phyloP scores from a whole-genome alignment of 2,329 filamentous ascomycete genomes.

The Ceratocystis cacaofunesta region DNA sequence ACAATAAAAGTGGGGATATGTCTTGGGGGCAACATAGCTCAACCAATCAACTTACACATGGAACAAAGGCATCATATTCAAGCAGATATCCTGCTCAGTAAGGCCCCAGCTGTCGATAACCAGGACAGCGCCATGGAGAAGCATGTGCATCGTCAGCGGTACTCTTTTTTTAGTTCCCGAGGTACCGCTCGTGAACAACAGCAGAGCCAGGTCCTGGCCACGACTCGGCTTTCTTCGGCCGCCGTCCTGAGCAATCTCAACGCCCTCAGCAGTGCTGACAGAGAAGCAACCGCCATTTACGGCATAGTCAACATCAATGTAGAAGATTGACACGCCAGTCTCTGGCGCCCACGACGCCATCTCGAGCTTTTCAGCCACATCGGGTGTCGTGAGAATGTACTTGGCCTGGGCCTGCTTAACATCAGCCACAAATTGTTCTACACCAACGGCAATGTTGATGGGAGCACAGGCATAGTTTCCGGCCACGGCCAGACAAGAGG shows the following conservation, averaged over 20 bases:
- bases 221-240: constrained; percentile 24
- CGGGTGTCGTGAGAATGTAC: constrained; percentile 31
- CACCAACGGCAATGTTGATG: constrained; percentile 34
- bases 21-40: too few species aligned
- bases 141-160: constrained; percentile 35
- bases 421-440: constrained; percentile 37
- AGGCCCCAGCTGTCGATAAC: constrained; percentile 41
- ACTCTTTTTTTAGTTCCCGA: constrained; percentile 45
- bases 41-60: constrained; percentile 31
- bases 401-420: constrained; percentile 33
- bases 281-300: constrained; percentile 24
- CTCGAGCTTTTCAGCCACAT: constrained; percentile 28
- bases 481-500: constrained; percentile 34
- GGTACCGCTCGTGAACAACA: constrained; percentile 43
- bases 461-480: constrained; percentile 38
- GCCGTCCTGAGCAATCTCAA: constrained; percentile 14
- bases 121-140: constrained; percentile 36
- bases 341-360: constrained; percentile 24
- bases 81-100: constrained; percentile 32
- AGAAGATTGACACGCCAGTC: constrained; percentile 27
- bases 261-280: constrained; percentile 18
- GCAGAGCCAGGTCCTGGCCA: constrained; percentile 33
- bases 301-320: constrained; percentile 26
- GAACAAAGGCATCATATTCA: constrained; percentile 47
- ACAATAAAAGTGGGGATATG: neutral